These are phyloP conservation scores for Pleoardoris graminearum DNA, from an alignment of 2,329 filamentous ascomycete genomes.

Conservation along the genomic window DNA sequence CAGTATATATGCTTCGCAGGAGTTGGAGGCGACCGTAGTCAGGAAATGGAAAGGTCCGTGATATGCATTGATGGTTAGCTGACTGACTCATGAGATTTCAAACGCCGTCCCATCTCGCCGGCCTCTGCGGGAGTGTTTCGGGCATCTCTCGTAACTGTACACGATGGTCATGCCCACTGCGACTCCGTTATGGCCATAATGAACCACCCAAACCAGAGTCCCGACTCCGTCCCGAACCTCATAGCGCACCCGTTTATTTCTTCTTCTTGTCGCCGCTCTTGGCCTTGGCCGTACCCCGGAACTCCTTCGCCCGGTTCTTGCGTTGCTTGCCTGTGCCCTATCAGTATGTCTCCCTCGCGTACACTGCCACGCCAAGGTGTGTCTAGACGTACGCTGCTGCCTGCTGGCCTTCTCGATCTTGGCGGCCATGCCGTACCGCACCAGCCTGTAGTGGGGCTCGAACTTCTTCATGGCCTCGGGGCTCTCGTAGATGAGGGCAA, in stretches of 20 bases:
- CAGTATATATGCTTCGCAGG: not conserved
- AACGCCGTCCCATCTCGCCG: slow-evolving; percentile 46
- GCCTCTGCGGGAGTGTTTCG: slow-evolving; percentile 45
- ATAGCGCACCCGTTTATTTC: slow-evolving; percentile 49
- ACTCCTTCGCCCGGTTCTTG: slow-evolving; percentile 99
- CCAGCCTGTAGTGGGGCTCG: slow-evolving; percentile 96
- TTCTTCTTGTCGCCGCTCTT: slow-evolving; percentile 92
- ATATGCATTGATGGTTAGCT: slow-evolving; percentile 48
- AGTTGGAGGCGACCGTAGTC: not conserved
- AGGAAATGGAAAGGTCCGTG: slow-evolving; percentile 38
- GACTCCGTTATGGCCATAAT: slow-evolving; percentile 40
- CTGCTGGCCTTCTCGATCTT: slow-evolving; percentile 98
- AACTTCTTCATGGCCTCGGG: slow-evolving; percentile 99
- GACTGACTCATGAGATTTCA: slow-evolving; percentile 40
- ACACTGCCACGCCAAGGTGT: slow-evolving; percentile 12
- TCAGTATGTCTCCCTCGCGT: slow-evolving; percentile 31
- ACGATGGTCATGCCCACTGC: slow-evolving; percentile 43
- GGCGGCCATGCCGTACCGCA: slow-evolving; percentile 86
- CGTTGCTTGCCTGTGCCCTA: slow-evolving; percentile 88
- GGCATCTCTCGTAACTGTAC: slow-evolving; percentile 45
- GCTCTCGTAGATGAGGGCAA: slow-evolving; percentile 98
- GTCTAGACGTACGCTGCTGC: slow-evolving; percentile 88
- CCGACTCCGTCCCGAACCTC: slow-evolving; percentile 36
- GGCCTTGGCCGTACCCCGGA: slow-evolving; percentile 96
- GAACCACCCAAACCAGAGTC: slow-evolving; percentile 39